phyloP scores from a whole-genome alignment of 129 eudicot genomes.

The carrot (Daucus carota) region DH1_v3.0 NC_030384.2:43525501-43526000 shows the following conservation, averaged over 20 bases:
- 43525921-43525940: background rate
- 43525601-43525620: conserved; percentile 3
- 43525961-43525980: conserved; percentile 3
- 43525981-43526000: conserved; percentile 4
- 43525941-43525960: background rate
- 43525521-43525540: conserved; percentile 79
- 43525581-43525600: conserved; percentile 32
- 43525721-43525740: background rate
- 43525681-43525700: background rate
- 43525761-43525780: too few relatives aligned
- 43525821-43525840: background rate
- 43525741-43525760: background rate
- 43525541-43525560: conserved; percentile 80
- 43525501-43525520: conserved; percentile 11
- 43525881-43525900: background rate
- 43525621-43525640: background rate
- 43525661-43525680: background rate
- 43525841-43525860: background rate
- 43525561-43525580: conserved; percentile 26
- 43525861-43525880: background rate
- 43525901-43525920: background rate
- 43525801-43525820: background rate
- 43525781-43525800: background rate
- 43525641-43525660: background rate
- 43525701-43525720: background rate